Conservation (phyloP, 805 yeast species). For the Metschnikowia drakensbergensis region DNA sequence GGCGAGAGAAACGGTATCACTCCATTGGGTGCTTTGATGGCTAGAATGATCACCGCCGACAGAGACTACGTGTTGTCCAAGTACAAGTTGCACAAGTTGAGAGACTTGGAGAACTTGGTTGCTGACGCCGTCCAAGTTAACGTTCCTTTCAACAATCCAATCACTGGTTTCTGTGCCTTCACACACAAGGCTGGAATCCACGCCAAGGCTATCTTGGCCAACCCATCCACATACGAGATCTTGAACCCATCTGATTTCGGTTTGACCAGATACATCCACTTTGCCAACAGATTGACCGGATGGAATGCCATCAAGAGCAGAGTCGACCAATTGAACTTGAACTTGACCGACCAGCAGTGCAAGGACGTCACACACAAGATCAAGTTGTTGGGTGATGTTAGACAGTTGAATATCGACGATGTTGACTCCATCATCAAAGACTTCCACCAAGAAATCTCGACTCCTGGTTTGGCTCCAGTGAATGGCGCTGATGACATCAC, state of each 20-base stretch:
- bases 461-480: slow-evolving; percentile 28
- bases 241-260: slow-evolving; percentile 57
- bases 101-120: slow-evolving; percentile 56
- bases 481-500: slow-evolving; percentile 18
- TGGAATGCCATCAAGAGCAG: slow-evolving; percentile 62
- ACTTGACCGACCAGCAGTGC: slow-evolving; percentile 54
- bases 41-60: slow-evolving; percentile 60
- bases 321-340: slow-evolving; percentile 56
- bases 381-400: slow-evolving; percentile 55
- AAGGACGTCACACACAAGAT: slow-evolving; percentile 54
- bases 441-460: slow-evolving; percentile 43
- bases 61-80: slow-evolving; percentile 56
- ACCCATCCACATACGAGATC: slow-evolving; percentile 61
- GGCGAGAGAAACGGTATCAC: slow-evolving; percentile 65
- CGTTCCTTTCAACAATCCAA: slow-evolving; percentile 59
- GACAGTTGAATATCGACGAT: slow-evolving; percentile 57
- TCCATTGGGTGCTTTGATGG: slow-evolving; percentile 60
- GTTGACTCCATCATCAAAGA: slow-evolving; percentile 58
- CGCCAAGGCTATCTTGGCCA: slow-evolving; percentile 59
- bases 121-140: slow-evolving; percentile 58
- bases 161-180: slow-evolving; percentile 62
- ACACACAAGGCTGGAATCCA: slow-evolving; percentile 64
- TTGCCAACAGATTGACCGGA: slow-evolving; percentile 58
- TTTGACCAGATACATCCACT: slow-evolving; percentile 57
- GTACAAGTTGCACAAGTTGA: slow-evolving; percentile 51